A percentile compares a stretch with the other conserved stretches of the same genome.
Evolutionary conservation across 1,284 basidiomycete genomes (phyloP).

Genomic region (Xerocomus amazonicus): DNA sequence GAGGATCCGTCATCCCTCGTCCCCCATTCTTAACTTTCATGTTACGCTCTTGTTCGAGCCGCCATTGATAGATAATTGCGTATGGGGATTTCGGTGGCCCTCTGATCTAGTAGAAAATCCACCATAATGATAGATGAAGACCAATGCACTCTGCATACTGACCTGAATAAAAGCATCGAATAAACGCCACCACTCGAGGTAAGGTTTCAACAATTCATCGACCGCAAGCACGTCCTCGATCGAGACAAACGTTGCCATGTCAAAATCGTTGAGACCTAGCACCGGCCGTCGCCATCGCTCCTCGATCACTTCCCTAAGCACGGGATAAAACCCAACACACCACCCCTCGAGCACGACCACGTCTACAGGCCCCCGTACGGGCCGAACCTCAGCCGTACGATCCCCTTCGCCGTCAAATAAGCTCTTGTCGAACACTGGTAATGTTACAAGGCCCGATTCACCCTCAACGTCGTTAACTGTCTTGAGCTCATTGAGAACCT

Average conservation of each 20-base stretch:
- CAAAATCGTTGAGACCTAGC: constrained; percentile 39
- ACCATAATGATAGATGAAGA: background rate
- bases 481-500: constrained; percentile 51
- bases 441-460: constrained; percentile 36
- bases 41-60: constrained; percentile 79
- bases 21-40: constrained; percentile 86
- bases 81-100: constrained; percentile 45
- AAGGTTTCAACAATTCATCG: constrained; percentile 57
- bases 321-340: constrained; percentile 73
- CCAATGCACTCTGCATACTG: constrained; percentile 13
- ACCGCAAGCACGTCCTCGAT: constrained; percentile 55
- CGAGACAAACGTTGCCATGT: constrained; percentile 30
- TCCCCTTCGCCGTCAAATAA: constrained; percentile 79
- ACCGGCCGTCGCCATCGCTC: constrained; percentile 29
- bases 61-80: constrained; percentile 71
- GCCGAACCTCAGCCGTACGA: constrained; percentile 44
- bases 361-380: constrained; percentile 58
- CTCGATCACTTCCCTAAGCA: constrained; percentile 33
- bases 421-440: constrained; percentile 90
- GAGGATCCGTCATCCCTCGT: constrained; percentile 79
- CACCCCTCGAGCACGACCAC: constrained; percentile 88
- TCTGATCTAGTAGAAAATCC: constrained; percentile 42
- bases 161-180: constrained; percentile 74
- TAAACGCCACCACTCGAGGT: constrained; percentile 62
- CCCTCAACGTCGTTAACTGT: constrained; percentile 37